These are phyloP conservation scores for Kodamaea alishanica DNA, from an alignment of 1,139 yeast genomes.

Conservation along the genomic window DNA sequence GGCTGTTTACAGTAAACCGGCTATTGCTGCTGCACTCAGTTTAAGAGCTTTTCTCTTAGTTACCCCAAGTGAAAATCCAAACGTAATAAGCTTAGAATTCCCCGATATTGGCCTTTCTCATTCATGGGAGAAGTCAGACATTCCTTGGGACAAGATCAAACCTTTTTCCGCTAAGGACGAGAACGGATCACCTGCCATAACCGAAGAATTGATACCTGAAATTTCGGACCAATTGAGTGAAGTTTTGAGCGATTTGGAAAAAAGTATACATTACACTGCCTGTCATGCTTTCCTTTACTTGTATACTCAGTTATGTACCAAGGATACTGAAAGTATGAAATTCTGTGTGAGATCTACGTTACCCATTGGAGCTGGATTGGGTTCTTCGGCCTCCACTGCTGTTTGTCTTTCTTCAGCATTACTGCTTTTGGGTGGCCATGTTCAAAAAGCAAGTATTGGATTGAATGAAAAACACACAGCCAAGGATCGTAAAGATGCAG, in stretches of 20 bases:
- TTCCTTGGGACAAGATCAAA: slow-evolving; percentile 57
- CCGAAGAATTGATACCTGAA: slow-evolving; percentile 59
- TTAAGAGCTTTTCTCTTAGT: slow-evolving; percentile 78
- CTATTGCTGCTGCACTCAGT: slow-evolving; percentile 85
- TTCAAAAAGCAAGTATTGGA: slow-evolving; percentile 30
- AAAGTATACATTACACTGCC: slow-evolving; percentile 70
- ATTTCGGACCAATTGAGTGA: slow-evolving; percentile 48
- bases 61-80: slow-evolving; percentile 34
- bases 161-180: slow-evolving; percentile 14
- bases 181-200: slow-evolving; percentile 38
- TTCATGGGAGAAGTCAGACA: slow-evolving; percentile 55
- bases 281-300: slow-evolving; percentile 83
- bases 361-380: slow-evolving; percentile 97
- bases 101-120: slow-evolving; percentile 74
- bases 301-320: slow-evolving; percentile 55
- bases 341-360: slow-evolving; percentile 76
- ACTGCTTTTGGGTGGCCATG: slow-evolving; percentile 57
- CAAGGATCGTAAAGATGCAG: slow-evolving; percentile 44
- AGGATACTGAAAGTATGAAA: slow-evolving; percentile 45
- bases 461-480: slow-evolving; percentile 27
- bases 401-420: slow-evolving; percentile 83
- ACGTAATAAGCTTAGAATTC: slow-evolving; percentile 59
- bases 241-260: slow-evolving; percentile 42
- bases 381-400: slow-evolving; percentile 88
- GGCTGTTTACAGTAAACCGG: slow-evolving; percentile 89